Evolutionary conservation across 352 stramenopile species (phyloP).

Genomic region (Bremia lactucae): DNA sequence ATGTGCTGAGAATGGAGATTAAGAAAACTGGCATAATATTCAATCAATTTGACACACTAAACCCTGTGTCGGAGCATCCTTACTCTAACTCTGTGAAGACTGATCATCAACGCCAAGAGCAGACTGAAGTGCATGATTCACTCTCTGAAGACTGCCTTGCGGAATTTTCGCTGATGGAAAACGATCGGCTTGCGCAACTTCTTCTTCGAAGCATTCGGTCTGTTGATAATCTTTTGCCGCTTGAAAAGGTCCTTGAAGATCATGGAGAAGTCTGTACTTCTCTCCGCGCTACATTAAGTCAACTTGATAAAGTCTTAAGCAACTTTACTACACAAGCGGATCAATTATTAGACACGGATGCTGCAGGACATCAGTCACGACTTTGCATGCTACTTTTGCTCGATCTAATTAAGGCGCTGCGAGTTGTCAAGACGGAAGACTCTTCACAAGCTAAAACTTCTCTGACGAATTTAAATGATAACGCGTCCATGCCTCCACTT

Average conservation of each 20-base stretch:
- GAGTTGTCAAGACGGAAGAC: conserved; percentile 4
- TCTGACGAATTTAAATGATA: too few species aligned
- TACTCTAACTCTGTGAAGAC: not conserved
- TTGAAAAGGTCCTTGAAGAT: conserved; percentile 38
- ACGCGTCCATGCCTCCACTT: conserved; percentile 14
- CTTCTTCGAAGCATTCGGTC: conserved; percentile 59
- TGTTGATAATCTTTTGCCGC: conserved; percentile 32
- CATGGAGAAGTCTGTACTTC: conserved; percentile 30
- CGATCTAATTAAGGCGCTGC: conserved; percentile 17
- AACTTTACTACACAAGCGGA: conserved; percentile 16
- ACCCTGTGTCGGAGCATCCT: conserved; percentile 13
- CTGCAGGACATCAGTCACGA: conserved; percentile 1
- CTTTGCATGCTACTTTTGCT: conserved; percentile 13
- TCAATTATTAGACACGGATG: conserved; percentile 3
- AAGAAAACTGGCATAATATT: conserved; percentile 25
- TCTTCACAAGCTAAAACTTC: too few species aligned
- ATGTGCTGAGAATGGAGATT: conserved; percentile 5
- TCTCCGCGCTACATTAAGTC: conserved; percentile 21
- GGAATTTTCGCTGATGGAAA: conserved; percentile 55
- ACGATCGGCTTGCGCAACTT: conserved; percentile 62
- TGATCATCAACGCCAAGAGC: conserved; percentile 1
- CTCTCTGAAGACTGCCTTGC: conserved; percentile 2
- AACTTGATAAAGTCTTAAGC: conserved; percentile 26
- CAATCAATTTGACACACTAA: conserved; percentile 36
- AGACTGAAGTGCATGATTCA: conserved; percentile 1